Percentiles rank a stretch among this genome's conserved stretches.
Conservation (phyloP, 2,329 filamentous ascomycete genomes). For the Clonostachys rhizophaga region DNA sequence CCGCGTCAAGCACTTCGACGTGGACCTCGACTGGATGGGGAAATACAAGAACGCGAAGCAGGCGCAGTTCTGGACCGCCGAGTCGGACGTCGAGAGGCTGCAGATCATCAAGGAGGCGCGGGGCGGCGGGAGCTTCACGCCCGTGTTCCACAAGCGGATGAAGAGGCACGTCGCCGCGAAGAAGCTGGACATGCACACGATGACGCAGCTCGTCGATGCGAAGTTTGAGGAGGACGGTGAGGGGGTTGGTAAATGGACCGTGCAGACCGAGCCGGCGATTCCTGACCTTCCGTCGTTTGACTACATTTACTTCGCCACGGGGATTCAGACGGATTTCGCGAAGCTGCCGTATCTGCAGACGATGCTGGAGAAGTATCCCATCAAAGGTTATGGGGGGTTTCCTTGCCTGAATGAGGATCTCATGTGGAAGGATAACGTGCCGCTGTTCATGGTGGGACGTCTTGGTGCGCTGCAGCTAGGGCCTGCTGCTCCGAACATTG, state of each 20-base stretch:
- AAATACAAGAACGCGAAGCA: constrained; percentile 79
- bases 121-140: constrained; percentile 73
- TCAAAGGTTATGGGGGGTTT: constrained; percentile 59
- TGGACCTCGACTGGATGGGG: constrained; percentile 73
- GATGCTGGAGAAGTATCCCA: constrained; percentile 54
- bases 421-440: constrained; percentile 70
- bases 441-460: constrained; percentile 66
- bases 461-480: constrained; percentile 65
- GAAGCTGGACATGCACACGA: constrained; percentile 48
- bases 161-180: constrained; percentile 51
- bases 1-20: constrained; percentile 71
- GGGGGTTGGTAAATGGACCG: constrained; percentile 22
- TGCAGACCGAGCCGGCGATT: constrained; percentile 49
- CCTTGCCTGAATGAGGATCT: constrained; percentile 73
- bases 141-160: constrained; percentile 61
- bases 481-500: constrained; percentile 69
- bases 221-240: constrained; percentile 31
- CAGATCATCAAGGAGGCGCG: constrained; percentile 62
- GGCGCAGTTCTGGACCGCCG: constrained; percentile 71
- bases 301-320: constrained; percentile 74
- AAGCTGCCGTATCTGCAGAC: constrained; percentile 56
- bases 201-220: constrained; percentile 50
- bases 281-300: constrained; percentile 51
- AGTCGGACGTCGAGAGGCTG: constrained; percentile 64
- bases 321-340: constrained; percentile 58